These are phyloP conservation scores for Pseudonectria buxi DNA, from an alignment of 2,329 filamentous ascomycete species.

Conservation along the genomic window DNA sequence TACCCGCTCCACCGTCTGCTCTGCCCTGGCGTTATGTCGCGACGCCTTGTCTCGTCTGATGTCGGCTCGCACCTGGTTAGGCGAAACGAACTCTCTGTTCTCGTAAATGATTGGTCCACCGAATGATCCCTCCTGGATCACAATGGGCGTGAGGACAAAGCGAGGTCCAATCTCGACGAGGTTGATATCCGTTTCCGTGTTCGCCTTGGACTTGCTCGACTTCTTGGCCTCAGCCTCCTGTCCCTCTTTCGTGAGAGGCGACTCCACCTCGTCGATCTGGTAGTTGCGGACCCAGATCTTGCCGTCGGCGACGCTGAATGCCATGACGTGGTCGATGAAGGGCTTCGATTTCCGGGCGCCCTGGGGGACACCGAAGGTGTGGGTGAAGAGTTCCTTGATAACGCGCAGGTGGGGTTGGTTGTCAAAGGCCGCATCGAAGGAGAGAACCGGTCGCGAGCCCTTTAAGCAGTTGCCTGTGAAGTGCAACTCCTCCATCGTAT, in stretches of 20 bases:
- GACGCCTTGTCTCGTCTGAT: conserved; percentile 68
- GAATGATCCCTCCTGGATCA: conserved; percentile 92
- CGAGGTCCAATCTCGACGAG: conserved; percentile 91
- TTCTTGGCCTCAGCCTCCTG: conserved; percentile 37
- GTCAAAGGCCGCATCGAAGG: conserved; percentile 85
- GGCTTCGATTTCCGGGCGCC: conserved; percentile 86
- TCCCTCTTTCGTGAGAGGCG: conserved; percentile 37
- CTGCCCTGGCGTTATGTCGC: conserved; percentile 69
- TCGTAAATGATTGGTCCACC: conserved; percentile 96
- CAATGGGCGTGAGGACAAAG: conserved; percentile 87
- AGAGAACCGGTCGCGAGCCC: conserved; percentile 82
- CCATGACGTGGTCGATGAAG: conserved; percentile 92
- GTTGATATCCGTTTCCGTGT: conserved; percentile 64
- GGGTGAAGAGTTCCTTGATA: conserved; percentile 83
- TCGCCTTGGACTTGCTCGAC: conserved; percentile 30
- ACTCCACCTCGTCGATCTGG: conserved; percentile 79
- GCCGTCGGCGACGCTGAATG: conserved; percentile 81
- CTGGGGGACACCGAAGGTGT: conserved; percentile 88
- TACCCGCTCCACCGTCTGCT: conserved; percentile 64
- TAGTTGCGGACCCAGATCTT: conserved; percentile 97
- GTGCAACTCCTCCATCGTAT: conserved; percentile 94
- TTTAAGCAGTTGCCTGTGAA: conserved; percentile 97
- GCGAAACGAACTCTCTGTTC: conserved; percentile 94
- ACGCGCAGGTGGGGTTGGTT: conserved; percentile 70
- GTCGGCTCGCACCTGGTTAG: conserved; percentile 87